Evolutionary conservation across 2,329 filamentous ascomycete species (phyloP).

Genomic region (Parasarocladium wereldwijsianum): DNA sequence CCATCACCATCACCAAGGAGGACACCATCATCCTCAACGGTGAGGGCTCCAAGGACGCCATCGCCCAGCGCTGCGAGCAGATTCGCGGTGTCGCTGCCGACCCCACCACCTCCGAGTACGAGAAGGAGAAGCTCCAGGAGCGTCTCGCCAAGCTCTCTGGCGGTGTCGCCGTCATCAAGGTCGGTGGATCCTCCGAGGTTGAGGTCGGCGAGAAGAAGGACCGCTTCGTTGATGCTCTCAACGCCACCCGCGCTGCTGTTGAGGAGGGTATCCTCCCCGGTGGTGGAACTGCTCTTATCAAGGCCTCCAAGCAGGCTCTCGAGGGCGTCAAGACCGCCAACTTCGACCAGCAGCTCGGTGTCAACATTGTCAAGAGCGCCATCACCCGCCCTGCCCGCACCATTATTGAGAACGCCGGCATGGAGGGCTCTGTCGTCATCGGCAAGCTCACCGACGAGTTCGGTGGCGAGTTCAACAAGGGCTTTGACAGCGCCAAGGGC

Average conservation of each 20-base stretch:
- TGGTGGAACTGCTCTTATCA: constrained; percentile 94
- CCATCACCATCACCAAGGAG: constrained; percentile 99
- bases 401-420: constrained; percentile 94
- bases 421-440: constrained; percentile 90
- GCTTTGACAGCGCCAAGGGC: constrained; percentile 90
- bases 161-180: constrained; percentile 98
- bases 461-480: constrained; percentile 89
- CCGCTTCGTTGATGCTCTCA: constrained; percentile 94
- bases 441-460: constrained; percentile 96
- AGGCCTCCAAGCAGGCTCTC: constrained; percentile 85
- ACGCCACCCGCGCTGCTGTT: constrained; percentile 93
- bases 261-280: constrained; percentile 98
- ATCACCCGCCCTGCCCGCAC: constrained; percentile 90
- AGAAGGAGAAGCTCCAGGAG: constrained; percentile 99
- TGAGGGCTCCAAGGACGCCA: constrained; percentile 85
- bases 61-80: constrained; percentile 94
- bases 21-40: constrained; percentile 98
- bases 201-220: constrained; percentile 99
- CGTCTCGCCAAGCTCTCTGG: constrained; percentile 98
- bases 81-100: constrained; percentile 95
- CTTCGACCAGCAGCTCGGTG: constrained; percentile 98
- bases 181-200: constrained; percentile 92
- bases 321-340: constrained; percentile 72
- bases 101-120: constrained; percentile 91
- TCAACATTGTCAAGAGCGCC: constrained; percentile 93